phyloP scores from a whole-genome alignment of 441 rosid species.

The Raphanus hybrid region DNA sequence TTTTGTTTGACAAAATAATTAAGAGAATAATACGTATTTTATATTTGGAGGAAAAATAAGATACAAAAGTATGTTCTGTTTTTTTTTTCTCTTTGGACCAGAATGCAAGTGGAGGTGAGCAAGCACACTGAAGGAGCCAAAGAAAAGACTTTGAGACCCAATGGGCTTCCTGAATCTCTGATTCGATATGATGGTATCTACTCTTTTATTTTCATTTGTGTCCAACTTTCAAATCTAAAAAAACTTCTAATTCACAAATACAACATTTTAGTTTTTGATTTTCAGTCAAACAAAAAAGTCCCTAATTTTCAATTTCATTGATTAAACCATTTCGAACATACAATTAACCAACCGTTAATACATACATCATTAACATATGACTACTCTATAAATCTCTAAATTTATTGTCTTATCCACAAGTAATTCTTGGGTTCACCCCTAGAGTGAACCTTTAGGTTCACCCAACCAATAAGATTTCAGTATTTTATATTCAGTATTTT shows the following conservation, averaged over 20 bases:
- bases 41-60: not conserved
- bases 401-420: not conserved
- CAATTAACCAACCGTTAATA: not conserved
- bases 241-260: not conserved
- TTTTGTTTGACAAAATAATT: not conserved
- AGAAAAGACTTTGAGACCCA: slow-evolving; percentile 82
- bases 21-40: not conserved
- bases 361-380: not conserved
- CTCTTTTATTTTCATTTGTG: not conserved
- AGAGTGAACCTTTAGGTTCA: too few relatives aligned
- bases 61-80: slow-evolving; percentile 12
- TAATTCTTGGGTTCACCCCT: too few relatives aligned
- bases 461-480: too few relatives aligned
- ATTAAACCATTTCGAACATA: not conserved
- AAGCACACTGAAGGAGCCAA: slow-evolving; percentile 90
- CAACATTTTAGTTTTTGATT: not conserved
- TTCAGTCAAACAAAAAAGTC: not conserved
- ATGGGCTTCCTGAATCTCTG: slow-evolving; percentile 93
- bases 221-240: not conserved
- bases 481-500: too few relatives aligned
- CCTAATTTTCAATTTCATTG: not conserved
- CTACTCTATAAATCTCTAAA: not conserved
- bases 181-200: slow-evolving; percentile 84
- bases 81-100: slow-evolving; percentile 42
- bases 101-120: slow-evolving; percentile 99